phyloP scores from a whole-genome alignment of 805 yeast species.

The Candida easanensis region DNA sequence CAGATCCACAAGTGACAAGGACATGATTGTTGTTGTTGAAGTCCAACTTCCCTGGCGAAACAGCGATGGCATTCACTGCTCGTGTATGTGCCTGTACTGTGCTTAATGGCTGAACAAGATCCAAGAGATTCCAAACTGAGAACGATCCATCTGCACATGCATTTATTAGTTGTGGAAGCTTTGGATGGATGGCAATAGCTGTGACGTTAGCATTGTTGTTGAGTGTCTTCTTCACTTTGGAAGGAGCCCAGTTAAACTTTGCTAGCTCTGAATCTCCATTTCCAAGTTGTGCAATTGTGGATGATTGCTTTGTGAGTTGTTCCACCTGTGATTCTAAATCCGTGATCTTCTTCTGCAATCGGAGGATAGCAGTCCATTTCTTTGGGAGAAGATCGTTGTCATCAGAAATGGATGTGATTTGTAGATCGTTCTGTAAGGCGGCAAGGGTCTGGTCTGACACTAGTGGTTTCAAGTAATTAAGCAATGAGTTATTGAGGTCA shows the following conservation, averaged over 20 bases:
- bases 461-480: conserved; percentile 44
- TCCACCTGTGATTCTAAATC: conserved; percentile 63
- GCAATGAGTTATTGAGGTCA: conserved; percentile 46
- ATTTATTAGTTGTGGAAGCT: conserved; percentile 58
- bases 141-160: conserved; percentile 69
- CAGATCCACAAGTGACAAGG: conserved; percentile 50
- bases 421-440: conserved; percentile 23
- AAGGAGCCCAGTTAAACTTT: conserved; percentile 27
- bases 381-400: conserved; percentile 50
- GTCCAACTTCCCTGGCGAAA: conserved; percentile 43
- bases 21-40: conserved; percentile 24
- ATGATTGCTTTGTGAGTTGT: conserved; percentile 43
- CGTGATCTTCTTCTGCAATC: conserved; percentile 70
- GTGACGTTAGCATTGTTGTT: conserved; percentile 50
- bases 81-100: conserved; percentile 76
- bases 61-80: conserved; percentile 54
- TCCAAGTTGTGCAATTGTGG: conserved; percentile 35
- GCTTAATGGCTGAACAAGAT: conserved; percentile 56
- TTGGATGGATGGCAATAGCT: conserved; percentile 69
- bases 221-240: conserved; percentile 24
- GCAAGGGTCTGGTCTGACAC: conserved; percentile 12
- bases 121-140: conserved; percentile 67
- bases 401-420: conserved; percentile 19
- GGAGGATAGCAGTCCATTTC: conserved; percentile 84
- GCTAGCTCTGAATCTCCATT: conserved; percentile 12